Evolutionary conservation across 2,329 filamentous ascomycete genomes (phyloP).

Genomic region (Fusarium aywerte): DNA sequence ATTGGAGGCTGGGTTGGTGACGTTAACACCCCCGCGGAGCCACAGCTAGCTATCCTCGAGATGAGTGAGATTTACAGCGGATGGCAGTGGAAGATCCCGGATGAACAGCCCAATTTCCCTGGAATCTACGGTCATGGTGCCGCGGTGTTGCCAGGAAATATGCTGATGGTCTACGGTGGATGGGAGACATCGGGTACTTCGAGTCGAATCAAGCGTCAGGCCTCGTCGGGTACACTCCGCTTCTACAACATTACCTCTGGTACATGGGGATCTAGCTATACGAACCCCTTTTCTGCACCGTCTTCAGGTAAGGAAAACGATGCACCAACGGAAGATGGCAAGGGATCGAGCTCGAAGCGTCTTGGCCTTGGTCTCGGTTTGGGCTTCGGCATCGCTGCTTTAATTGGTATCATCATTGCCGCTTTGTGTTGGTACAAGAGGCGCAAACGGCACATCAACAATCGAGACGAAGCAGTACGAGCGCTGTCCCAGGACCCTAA

Average conservation of each 20-base stretch:
- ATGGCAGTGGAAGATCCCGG: conserved; percentile 77
- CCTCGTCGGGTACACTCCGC: conserved; percentile 45
- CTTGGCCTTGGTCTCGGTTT: conserved; percentile 60
- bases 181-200: conserved; percentile 62
- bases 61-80: conserved; percentile 79
- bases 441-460: conserved; percentile 50
- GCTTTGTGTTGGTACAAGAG: conserved; percentile 64
- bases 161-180: conserved; percentile 75
- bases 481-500: conserved; percentile 62
- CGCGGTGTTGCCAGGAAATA: conserved; percentile 70
- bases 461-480: conserved; percentile 59
- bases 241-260: conserved; percentile 70
- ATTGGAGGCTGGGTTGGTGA: conserved; percentile 95
- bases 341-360: conserved; percentile 40
- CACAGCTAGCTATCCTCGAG: conserved; percentile 81
- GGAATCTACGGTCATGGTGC: conserved; percentile 73
- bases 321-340: conserved; percentile 40
- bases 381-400: conserved; percentile 66
- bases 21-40: conserved; percentile 76
- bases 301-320: conserved; percentile 17
- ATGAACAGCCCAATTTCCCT: conserved; percentile 56
- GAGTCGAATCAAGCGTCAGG: conserved; percentile 52
- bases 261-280: conserved; percentile 63
- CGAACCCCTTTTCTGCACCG: conserved; percentile 53
- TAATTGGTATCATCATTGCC: conserved; percentile 59